Evolutionary conservation across 176 grass and related monocot genomes (phyloP).

Genomic region (Typha latifolia): DNA sequence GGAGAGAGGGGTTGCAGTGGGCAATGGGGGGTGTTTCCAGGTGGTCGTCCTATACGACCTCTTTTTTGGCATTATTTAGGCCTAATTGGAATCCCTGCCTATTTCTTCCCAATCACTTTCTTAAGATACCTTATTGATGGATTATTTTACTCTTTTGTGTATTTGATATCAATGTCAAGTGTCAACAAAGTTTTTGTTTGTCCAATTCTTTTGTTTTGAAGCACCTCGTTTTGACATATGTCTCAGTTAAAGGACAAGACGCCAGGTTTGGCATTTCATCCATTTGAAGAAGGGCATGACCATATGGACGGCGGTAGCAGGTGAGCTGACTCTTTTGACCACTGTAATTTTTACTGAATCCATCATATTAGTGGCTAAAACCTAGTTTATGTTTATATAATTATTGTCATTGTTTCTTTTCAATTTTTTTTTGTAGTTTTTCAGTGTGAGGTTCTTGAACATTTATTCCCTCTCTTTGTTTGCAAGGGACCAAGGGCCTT

Average conservation of each 20-base stretch:
- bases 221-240: conserved; percentile 18
- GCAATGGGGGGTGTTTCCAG: no score
- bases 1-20: no score
- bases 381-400: not conserved
- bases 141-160: not conserved
- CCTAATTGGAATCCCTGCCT: no score
- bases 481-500: no score
- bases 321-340: conserved; percentile 19
- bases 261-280: conserved; percentile 18
- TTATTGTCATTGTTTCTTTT: not conserved
- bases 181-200: not conserved
- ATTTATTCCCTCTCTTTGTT: no score
- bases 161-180: not conserved
- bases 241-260: conserved; percentile 39
- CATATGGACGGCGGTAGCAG: conserved; percentile 28
- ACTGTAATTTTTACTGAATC: not conserved
- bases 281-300: conserved; percentile 28
- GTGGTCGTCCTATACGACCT: no score
- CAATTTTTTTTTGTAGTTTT: no score
- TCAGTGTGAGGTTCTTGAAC: no score
- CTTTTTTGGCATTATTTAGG: no score
- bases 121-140: not conserved
- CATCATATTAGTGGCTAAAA: not conserved
- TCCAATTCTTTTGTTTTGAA: conserved; percentile 9
- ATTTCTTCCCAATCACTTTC: not conserved